Base-by-base conservation (phyloP, 176 grass and related monocot genomes). In the Oryza longistaminata region DNA sequence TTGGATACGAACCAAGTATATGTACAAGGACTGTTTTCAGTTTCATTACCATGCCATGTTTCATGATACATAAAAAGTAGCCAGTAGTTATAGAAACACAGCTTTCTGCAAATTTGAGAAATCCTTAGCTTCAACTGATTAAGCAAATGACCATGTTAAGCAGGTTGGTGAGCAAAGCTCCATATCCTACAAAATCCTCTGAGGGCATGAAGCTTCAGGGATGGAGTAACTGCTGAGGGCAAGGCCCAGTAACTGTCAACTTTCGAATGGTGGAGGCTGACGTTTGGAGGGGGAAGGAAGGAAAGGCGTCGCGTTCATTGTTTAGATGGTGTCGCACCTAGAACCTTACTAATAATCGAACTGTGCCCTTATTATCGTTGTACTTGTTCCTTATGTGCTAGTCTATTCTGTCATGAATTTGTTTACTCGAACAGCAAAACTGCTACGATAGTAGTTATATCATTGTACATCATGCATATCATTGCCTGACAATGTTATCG, bases 131-230 rank as follows among this genome's bases (percentile, higher is more conserved):
- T 15, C 2, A 46, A 71, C 25, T 84, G 34, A 87, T 81, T 62
- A 77, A 58, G 44, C 1, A 46, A 70, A 35, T 62, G n/a, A 8
- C 74, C 70, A 7, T 72, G 16, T 42, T 71, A 40, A 76, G 35
- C 87, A 98, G 96, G 91, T 72, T 95, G 6, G 91, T 94, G 62
- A 97, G 43, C 90, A 97, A 97, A 82, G 87, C 89, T 74, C 92
- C 95, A 7, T 95, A 95, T 14, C 61, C 75, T 5, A 79, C 66
- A 19, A 97, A 97, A 84, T 79, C 91, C 21, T 89, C 73, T 0
- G 89, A 95, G 31, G 85, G 88, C 81, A 90, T 88, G 69, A 93
- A 46, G 85, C 88, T 14, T 39, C 71, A 3, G 85, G 55, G 55
- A 84, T 87, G 61, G 85, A 87, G 17, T 75, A 68, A 22, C 75